These are phyloP conservation scores for Daphne laureola DNA, from an alignment of 441 rosid genomes.

Conservation along the genomic window DNA sequence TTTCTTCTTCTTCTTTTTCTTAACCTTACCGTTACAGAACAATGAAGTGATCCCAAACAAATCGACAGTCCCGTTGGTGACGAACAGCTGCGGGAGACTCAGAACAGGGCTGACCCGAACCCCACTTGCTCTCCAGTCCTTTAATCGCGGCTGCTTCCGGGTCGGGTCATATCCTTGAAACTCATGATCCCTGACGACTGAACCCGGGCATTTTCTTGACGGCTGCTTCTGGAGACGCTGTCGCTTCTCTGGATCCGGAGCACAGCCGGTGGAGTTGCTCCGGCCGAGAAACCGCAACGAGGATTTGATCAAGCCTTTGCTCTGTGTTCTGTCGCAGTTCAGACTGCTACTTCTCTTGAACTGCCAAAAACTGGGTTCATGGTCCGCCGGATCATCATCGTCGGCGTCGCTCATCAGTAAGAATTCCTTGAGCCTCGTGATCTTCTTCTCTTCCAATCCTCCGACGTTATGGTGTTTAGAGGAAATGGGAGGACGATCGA, in stretches of 20 bases:
- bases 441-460: constrained; percentile 38
- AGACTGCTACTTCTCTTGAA: constrained; percentile 80
- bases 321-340: constrained; percentile 42
- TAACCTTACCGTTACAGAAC: constrained; percentile 66
- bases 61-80: constrained; percentile 57
- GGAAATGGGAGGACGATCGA: constrained; percentile 7
- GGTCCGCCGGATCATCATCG: constrained; percentile 22
- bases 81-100: constrained; percentile 58
- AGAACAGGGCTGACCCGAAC: constrained; percentile 58
- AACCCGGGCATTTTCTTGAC: constrained; percentile 30
- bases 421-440: constrained; percentile 46
- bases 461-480: not conserved
- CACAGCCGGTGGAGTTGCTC: constrained; percentile 87
- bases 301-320: constrained; percentile 51
- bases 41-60: constrained; percentile 65
- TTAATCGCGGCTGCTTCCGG: constrained; percentile 32
- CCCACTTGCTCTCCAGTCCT: constrained; percentile 51
- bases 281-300: constrained; percentile 53
- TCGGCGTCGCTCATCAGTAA: constrained; percentile 36
- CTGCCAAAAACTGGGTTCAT: constrained; percentile 46
- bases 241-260: constrained; percentile 47
- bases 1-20: constrained; percentile 71
- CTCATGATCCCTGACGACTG: constrained; percentile 23
- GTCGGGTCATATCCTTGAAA: constrained; percentile 22
- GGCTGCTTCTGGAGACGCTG: constrained; percentile 37